Conservation (phyloP, 192 early-diverging fungal species). For the Linnemannia elongata region DNA sequence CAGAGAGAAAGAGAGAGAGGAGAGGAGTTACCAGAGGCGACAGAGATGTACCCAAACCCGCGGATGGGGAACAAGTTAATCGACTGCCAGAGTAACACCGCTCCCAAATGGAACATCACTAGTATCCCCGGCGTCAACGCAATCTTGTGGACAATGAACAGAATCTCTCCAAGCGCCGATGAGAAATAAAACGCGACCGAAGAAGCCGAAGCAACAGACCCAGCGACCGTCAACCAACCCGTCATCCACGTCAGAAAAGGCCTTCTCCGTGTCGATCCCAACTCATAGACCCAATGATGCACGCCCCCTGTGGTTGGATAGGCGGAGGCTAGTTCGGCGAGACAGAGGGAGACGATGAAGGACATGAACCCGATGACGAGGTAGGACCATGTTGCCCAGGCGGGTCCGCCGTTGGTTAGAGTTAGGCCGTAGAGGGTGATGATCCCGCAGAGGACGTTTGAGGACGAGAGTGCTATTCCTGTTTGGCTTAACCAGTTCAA, state of each 20-base stretch:
- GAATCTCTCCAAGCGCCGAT: conserved; percentile 24
- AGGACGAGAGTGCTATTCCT: conserved; percentile 27
- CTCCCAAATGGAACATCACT: conserved; percentile 46
- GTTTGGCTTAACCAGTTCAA: conserved; percentile 33
- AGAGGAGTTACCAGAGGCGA: conserved; percentile 13
- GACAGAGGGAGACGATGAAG: conserved; percentile 30
- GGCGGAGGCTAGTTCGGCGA: conserved; percentile 40
- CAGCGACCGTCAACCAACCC: conserved; percentile 33
- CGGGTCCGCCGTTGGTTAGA: conserved; percentile 40
- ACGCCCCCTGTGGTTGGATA: conserved; percentile 46
- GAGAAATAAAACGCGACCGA: conserved; percentile 51
- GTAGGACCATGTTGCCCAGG: conserved; percentile 45
- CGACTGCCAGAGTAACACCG: conserved; percentile 34
- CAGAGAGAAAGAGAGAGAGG: too few relatives aligned
- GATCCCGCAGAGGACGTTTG: conserved; percentile 27
- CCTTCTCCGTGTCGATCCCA: conserved; percentile 21
- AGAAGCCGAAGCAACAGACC: conserved; percentile 17
- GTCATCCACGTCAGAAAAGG: conserved; percentile 47
- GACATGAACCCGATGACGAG: conserved; percentile 33
- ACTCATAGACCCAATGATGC: conserved; percentile 49
- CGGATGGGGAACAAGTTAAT: conserved; percentile 37
- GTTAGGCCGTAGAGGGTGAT: conserved; percentile 38
- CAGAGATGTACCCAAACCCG: conserved; percentile 33
- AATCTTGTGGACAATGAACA: conserved; percentile 16
- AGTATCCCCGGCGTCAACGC: conserved; percentile 32